Evolutionary conservation across 352 stramenopile genomes (phyloP).

Genomic region (Pythium apleroticum): DNA sequence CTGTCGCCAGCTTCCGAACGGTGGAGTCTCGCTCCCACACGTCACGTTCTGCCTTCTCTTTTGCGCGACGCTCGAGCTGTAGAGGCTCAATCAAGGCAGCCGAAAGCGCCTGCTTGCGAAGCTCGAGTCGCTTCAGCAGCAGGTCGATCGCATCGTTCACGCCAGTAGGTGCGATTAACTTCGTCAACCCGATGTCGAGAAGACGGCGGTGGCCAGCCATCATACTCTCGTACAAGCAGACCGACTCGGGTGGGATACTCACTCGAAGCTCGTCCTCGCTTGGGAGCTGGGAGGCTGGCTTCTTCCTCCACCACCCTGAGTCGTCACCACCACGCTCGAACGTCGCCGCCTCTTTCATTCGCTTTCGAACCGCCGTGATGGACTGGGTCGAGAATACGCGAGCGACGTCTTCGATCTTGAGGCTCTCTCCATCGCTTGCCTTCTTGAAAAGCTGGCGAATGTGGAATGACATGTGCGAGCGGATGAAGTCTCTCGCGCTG

Average conservation of each 20-base stretch:
- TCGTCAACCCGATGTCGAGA: conserved; percentile 78
- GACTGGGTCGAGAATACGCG: conserved; percentile 82
- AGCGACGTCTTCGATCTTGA: conserved; percentile 85
- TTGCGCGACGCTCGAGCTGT: conserved; percentile 47
- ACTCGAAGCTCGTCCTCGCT: conserved; percentile 77
- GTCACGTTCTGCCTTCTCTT: conserved; percentile 61
- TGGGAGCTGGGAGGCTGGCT: conserved; percentile 51
- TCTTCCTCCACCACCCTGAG: conserved; percentile 85
- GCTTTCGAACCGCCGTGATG: conserved; percentile 75
- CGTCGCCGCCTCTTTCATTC: conserved; percentile 83
- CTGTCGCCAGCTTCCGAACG: conserved; percentile 68
- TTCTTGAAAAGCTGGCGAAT: conserved; percentile 85
- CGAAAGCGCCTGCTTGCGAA: conserved; percentile 57
- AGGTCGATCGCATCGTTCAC: conserved; percentile 74
- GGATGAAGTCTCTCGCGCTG: conserved; percentile 83
- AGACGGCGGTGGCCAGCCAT: conserved; percentile 79
- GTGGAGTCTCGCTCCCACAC: conserved; percentile 71
- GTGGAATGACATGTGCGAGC: conserved; percentile 86
- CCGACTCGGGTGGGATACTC: conserved; percentile 72
- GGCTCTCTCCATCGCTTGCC: conserved; percentile 65
- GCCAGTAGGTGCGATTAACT: conserved; percentile 67
- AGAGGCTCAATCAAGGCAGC: conserved; percentile 51
- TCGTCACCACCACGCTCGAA: conserved; percentile 84
- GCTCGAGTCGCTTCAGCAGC: conserved; percentile 68
- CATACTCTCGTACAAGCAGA: conserved; percentile 87